Conservation (phyloP, 192 early-diverging fungal species). For the Coemansia aciculifera region DNA sequence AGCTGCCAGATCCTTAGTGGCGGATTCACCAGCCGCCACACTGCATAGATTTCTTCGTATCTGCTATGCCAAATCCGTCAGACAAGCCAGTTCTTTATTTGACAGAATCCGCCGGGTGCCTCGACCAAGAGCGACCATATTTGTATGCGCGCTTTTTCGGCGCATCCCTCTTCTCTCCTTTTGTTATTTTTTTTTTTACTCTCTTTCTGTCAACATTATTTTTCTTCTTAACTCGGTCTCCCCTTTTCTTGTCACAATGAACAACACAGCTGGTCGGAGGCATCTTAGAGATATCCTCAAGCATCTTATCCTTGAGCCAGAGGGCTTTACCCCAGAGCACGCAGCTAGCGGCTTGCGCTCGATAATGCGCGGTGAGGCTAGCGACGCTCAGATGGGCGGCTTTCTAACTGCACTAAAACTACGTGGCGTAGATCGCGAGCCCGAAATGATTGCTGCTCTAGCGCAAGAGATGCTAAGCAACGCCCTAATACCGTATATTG, state of each 20-base stretch:
- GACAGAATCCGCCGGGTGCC: not conserved
- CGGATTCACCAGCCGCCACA: constrained; percentile 4
- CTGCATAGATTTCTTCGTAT: not conserved
- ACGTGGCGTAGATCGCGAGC: constrained; percentile 67
- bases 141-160: not conserved
- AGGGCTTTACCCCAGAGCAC: constrained; percentile 60
- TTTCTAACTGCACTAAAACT: constrained; percentile 79
- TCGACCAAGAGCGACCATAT: not conserved
- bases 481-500: constrained; percentile 63
- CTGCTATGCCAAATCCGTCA: not conserved
- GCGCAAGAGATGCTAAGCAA: constrained; percentile 74
- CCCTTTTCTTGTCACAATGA: not conserved
- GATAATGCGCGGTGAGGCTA: constrained; percentile 75
- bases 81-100: not conserved
- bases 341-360: constrained; percentile 59
- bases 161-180: not conserved
- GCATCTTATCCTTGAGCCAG: constrained; percentile 61
- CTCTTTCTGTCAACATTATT: not conserved
- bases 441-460: constrained; percentile 75
- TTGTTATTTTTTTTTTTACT: constrained; percentile 2
- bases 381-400: constrained; percentile 79
- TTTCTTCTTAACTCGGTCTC: not conserved
- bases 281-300: constrained; percentile 62
- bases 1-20: not conserved
- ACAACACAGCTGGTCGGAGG: not conserved